phyloP scores from a whole-genome alignment of 2,329 filamentous ascomycete genomes.

The Mariannaea sp. region DNA sequence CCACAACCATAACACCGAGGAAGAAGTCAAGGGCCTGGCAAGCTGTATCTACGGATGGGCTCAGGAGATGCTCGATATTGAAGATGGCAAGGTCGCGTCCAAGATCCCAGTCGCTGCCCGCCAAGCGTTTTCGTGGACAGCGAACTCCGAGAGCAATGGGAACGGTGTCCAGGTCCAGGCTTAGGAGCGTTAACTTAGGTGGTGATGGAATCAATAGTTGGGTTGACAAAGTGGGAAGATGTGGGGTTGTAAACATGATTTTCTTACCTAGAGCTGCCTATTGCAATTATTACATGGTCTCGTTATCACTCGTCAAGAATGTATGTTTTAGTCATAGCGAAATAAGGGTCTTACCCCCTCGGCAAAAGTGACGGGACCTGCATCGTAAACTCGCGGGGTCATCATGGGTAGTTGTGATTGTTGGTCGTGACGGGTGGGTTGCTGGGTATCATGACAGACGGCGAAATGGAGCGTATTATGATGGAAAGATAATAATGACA shows the following conservation, averaged over 20 bases:
- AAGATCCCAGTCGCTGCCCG: conserved; percentile 17
- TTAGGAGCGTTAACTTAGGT: too few relatives aligned
- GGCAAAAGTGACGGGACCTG: background rate
- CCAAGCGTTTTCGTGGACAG: conserved; percentile 17
- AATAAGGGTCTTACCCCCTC: background rate
- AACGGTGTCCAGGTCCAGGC: conserved; percentile 2
- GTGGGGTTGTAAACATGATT: background rate
- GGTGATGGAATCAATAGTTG: background rate
- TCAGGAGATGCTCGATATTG: conserved; percentile 20
- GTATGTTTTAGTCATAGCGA: background rate
- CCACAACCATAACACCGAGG: conserved; percentile 19
- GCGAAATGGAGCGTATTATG: background rate
- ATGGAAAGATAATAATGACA: background rate
- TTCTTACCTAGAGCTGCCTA: too few relatives aligned
- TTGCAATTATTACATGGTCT: too few relatives aligned
- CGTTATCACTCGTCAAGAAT: background rate
- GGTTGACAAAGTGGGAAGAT: background rate
- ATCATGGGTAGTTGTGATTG: background rate
- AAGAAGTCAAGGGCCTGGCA: conserved; percentile 6
- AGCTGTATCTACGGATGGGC: conserved; percentile 8
- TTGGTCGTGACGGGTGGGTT: background rate
- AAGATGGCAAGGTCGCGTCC: conserved; percentile 9
- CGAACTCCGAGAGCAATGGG: conserved; percentile 9
- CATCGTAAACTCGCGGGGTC: background rate
- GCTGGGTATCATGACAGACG: background rate